Conservation (phyloP, 2,329 filamentous ascomycete species). For the Botrytis galanthina region DNA sequence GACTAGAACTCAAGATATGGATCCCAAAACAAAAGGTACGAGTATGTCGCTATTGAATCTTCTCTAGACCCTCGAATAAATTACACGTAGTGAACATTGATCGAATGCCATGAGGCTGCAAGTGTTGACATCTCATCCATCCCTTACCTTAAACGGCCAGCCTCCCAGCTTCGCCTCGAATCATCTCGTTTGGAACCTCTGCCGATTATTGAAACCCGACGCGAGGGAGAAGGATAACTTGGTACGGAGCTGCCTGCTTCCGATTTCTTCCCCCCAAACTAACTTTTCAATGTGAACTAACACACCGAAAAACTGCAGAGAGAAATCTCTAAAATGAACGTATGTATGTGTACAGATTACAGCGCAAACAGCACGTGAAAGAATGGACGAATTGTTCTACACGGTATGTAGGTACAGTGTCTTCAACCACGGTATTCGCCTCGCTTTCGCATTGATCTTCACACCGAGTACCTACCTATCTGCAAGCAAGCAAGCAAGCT, state of each 20-base stretch:
- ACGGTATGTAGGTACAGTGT: background rate
- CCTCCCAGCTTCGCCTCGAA: background rate
- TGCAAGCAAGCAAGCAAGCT: background rate
- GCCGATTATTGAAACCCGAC: background rate
- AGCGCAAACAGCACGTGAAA: background rate
- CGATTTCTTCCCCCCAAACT: background rate
- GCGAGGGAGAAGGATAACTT: background rate
- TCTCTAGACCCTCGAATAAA: background rate
- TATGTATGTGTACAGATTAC: background rate
- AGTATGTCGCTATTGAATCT: background rate
- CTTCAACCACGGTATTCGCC: background rate
- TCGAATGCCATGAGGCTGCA: background rate
- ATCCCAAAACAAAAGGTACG: background rate
- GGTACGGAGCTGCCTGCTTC: background rate
- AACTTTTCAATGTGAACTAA: background rate
- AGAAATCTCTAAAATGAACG: background rate
- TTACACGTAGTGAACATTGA: background rate
- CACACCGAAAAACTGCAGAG: background rate
- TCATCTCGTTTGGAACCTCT: background rate
- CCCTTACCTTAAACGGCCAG: background rate
- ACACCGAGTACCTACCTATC: background rate
- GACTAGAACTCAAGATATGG: background rate
- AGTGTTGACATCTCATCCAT: background rate
- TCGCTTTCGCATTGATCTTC: background rate
- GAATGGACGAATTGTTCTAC: background rate